These are phyloP conservation scores for Arabidopsis thaliana DNA, from an alignment of 345 rosid species.

Conservation along the genomic window TAIR10.1 NC_003074.8:17457501-17458000, in stretches of 20 bases:
- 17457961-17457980: constrained; percentile 57
- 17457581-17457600: constrained; percentile 43
- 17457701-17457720: constrained; percentile 5
- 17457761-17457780: constrained; percentile 25
- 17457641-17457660: constrained; percentile 37
- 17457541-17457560: neutral
- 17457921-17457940: constrained; percentile 77
- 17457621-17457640: constrained; percentile 7
- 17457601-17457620: constrained; percentile 28
- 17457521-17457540: neutral
- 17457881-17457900: constrained; percentile 32
- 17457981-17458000: constrained; percentile 66
- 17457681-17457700: constrained; percentile 27
- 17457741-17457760: constrained; percentile 27
- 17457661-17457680: constrained; percentile 10
- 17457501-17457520: neutral
- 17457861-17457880: neutral
- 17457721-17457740: constrained; percentile 33
- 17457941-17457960: constrained; percentile 62
- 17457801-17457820: constrained; percentile 29
- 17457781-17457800: constrained; percentile 24
- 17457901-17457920: constrained; percentile 60
- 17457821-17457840: constrained; percentile 25
- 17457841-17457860: neutral
- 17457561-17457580: constrained; percentile 5